Evolutionary conservation across 768 basidiomycete species (phyloP).

Genomic region (Tricholoma hemisulphureum): DNA sequence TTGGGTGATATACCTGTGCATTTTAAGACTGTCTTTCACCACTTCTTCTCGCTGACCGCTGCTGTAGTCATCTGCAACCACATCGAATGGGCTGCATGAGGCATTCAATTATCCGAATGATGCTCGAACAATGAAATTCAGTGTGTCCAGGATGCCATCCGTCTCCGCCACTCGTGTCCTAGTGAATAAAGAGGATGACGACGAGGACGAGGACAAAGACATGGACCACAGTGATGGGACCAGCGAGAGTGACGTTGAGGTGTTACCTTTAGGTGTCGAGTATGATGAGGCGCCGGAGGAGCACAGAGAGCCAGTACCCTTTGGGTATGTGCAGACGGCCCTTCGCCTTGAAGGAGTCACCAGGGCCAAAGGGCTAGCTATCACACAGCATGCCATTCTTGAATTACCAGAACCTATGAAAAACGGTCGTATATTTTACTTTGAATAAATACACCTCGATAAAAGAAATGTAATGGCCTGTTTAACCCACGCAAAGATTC

Average conservation of each 20-base stretch:
- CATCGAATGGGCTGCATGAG: constrained; percentile 2
- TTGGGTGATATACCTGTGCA: constrained; percentile 5
- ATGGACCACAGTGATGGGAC: neutral
- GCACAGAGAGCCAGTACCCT: constrained; percentile 5
- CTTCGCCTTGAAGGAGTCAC: constrained; percentile 4
- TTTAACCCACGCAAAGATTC: constrained; percentile 3
- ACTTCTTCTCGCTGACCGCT: constrained; percentile 4
- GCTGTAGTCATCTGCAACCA: constrained; percentile 6
- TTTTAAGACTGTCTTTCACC: neutral
- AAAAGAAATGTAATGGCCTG: neutral
- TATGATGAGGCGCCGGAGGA: constrained; percentile 9
- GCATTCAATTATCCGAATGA: constrained; percentile 3
- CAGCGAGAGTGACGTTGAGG: neutral
- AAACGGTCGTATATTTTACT: constrained; percentile 9
- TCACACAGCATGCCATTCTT: constrained; percentile 2
- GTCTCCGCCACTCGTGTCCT: neutral
- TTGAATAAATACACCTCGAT: constrained; percentile 1
- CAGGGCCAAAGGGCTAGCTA: neutral
- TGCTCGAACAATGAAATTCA: constrained; percentile 2
- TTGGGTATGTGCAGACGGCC: constrained; percentile 5
- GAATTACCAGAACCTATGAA: neutral
- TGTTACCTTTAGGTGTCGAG: constrained; percentile 1
- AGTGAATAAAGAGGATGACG: neutral
- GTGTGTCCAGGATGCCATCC: neutral
- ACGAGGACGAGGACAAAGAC: neutral